Evolutionary conservation across 2,329 filamentous ascomycete species (phyloP).

Genomic region (Calonectria henricotiae): DNA sequence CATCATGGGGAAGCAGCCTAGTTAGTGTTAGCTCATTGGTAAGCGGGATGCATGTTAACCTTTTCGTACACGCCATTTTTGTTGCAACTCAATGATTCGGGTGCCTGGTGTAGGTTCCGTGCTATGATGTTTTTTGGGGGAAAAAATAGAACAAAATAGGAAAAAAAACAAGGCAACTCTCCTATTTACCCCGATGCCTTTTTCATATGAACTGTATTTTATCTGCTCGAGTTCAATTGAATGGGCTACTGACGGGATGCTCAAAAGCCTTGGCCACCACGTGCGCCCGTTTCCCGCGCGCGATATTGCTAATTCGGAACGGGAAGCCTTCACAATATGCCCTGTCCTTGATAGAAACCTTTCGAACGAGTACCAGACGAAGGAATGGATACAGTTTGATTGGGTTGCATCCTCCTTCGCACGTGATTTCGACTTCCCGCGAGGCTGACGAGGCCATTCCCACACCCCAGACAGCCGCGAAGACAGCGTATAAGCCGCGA

Average conservation of each 20-base stretch:
- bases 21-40: no score
- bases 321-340: not conserved
- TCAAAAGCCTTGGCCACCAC: not conserved
- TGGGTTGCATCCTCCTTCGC: constrained; percentile 18
- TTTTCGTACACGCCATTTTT: no score
- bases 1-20: no score
- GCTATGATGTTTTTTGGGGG: no score
- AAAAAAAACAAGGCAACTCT: no score
- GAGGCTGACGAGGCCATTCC: constrained; percentile 12
- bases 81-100: no score
- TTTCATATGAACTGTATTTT: no score
- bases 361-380: not conserved
- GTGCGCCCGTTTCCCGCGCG: constrained; percentile 8
- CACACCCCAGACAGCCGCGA: not conserved
- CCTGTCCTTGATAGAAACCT: not conserved
- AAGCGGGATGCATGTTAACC: no score
- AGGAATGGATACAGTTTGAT: constrained; percentile 12
- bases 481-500: not conserved
- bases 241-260: not conserved
- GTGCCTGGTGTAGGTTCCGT: no score
- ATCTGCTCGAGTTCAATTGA: no score
- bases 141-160: no score
- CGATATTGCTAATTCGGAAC: not conserved
- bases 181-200: no score
- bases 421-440: constrained; percentile 21